Percentiles rank a stretch among this genome's conserved stretches.
These are phyloP conservation scores for Thalassiosira livingstoniorum DNA, from an alignment of 352 stramenopile species.

Conservation along the genomic window DNA sequence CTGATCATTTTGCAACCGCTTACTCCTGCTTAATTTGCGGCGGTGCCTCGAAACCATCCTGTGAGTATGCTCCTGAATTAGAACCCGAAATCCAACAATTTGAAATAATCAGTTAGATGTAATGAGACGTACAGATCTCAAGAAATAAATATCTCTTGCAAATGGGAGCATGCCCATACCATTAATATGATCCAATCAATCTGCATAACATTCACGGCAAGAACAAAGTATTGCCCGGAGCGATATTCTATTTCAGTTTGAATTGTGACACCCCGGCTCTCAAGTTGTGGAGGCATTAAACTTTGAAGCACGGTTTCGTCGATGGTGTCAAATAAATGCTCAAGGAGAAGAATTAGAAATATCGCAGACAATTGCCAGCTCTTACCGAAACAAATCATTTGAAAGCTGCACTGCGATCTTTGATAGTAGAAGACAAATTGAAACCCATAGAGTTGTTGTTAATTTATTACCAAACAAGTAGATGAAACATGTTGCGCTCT, in stretches of 20 bases:
- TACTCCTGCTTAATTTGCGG: constrained; percentile 40
- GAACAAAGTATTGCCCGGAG: constrained; percentile 79
- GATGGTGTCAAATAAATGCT: neutral
- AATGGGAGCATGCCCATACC: too few species aligned
- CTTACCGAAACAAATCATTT: constrained; percentile 82
- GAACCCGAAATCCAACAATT: too few species aligned
- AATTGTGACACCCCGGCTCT: constrained; percentile 71
- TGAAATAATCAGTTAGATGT: too few species aligned
- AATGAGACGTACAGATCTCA: too few species aligned
- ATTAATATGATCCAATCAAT: constrained; percentile 79
- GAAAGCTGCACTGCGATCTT: constrained; percentile 80
- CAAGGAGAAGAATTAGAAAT: neutral
- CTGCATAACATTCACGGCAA: constrained; percentile 74
- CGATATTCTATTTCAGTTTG: constrained; percentile 84
- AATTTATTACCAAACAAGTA: neutral
- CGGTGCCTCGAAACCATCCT: constrained; percentile 6
- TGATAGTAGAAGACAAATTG: constrained; percentile 43
- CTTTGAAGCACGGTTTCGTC: neutral
- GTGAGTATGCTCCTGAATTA: constrained; percentile 25
- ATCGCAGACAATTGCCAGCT: neutral
- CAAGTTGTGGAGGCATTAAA: constrained; percentile 48
- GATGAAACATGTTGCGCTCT: too few species aligned
- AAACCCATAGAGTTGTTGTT: neutral
- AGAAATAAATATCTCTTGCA: too few species aligned
- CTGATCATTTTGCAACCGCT: constrained; percentile 7